Percentiles rank a stretch among this genome's conserved stretches.
phyloP scores from a whole-genome alignment of 805 yeast species.

The Yarrowia osloensis region DNA sequence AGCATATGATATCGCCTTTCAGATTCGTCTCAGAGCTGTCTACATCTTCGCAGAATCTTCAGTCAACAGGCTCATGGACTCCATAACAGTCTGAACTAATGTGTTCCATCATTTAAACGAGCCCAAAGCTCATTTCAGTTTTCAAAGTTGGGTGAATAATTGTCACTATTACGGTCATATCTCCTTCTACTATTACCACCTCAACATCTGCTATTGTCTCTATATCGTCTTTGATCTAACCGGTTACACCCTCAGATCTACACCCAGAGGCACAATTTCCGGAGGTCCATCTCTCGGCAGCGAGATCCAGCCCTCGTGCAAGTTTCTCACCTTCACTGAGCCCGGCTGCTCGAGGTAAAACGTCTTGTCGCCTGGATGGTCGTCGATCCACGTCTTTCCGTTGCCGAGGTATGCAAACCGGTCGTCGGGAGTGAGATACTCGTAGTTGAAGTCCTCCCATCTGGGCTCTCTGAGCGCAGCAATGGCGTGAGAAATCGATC shows the following conservation, averaged over 20 bases:
- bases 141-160: no score
- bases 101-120: no score
- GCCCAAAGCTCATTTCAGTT: no score
- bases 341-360: background rate
- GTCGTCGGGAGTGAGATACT: slow-evolving; percentile 30
- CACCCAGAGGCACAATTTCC: background rate
- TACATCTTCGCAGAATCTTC: no score
- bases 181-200: no score
- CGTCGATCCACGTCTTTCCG: slow-evolving; percentile 32
- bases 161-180: no score
- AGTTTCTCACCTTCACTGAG: background rate
- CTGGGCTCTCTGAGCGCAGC: slow-evolving; percentile 15
- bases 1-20: no score
- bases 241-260: background rate
- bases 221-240: no score
- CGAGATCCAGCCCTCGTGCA: slow-evolving; percentile 19
- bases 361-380: background rate
- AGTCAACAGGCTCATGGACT: no score
- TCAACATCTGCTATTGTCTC: no score
- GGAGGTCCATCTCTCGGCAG: slow-evolving; percentile 19
- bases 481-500: slow-evolving; percentile 31
- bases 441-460: slow-evolving; percentile 33
- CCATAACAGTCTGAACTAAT: no score
- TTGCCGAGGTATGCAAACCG: slow-evolving; percentile 31
- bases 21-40: no score